Conservation (phyloP, 441 rosid species). For the Euphorbia schlechtendalii region DNA sequence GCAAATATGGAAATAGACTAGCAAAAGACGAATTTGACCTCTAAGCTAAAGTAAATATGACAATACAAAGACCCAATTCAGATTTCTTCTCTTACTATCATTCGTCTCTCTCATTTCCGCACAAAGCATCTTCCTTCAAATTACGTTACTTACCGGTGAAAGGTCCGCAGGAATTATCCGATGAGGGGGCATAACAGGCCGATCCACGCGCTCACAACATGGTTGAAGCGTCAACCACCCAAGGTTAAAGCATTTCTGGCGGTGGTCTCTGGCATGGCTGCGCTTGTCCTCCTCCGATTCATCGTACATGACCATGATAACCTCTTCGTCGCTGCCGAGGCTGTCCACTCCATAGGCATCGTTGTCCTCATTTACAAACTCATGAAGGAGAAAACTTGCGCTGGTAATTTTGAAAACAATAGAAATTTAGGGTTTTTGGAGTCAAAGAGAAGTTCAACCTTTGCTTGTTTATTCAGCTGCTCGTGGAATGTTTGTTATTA, state of each 20-base stretch:
- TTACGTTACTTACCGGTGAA: constrained; percentile 18
- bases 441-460: neutral
- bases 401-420: constrained; percentile 45
- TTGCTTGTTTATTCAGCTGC: too few relatives aligned
- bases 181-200: constrained; percentile 59
- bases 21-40: neutral
- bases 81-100: neutral
- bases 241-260: constrained; percentile 94
- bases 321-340: constrained; percentile 97
- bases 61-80: neutral
- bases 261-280: constrained; percentile 85
- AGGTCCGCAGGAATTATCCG: neutral
- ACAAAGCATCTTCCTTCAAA: too few relatives aligned
- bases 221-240: constrained; percentile 94
- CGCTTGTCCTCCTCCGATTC: constrained; percentile 76
- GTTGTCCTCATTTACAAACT: constrained; percentile 90
- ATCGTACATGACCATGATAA: constrained; percentile 95
- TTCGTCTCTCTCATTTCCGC: neutral
- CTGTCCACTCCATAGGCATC: constrained; percentile 93
- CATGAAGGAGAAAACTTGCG: constrained; percentile 93
- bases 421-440: constrained; percentile 5
- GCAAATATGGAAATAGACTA: too few relatives aligned
- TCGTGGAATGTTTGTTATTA: neutral
- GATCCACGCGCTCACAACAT: constrained; percentile 67
- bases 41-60: neutral